Base-by-base conservation (phyloP, 2,329 filamentous ascomycete genomes). In the Aquanectria penicillioides region DNA sequence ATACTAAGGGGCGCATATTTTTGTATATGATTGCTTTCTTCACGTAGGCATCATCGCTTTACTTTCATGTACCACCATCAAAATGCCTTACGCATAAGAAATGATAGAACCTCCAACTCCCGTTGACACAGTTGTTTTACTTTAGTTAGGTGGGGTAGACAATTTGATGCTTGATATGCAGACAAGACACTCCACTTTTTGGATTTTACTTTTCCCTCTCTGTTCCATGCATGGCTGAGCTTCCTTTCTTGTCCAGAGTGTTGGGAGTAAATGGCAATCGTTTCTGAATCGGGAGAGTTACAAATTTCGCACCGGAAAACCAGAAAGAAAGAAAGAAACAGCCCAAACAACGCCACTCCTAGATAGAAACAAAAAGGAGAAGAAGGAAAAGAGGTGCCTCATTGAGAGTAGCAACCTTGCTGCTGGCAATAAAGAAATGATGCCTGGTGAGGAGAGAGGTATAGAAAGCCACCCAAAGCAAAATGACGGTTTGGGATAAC, bases 131-230 rank as follows among this genome's bases (percentile, higher is more conserved):
- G 22, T 10, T 5, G 10, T 17, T 46, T 47, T 29, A 25, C n/a
- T n/a, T 46, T 46, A 11, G 25, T 29, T 25, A 36, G 26, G 31
- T 51, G 25, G 25, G 12, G 6, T 33, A 28, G 41, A 15, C 50
- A 54, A 47, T 47, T 17, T 52, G 38, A 41, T 25, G 37, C 33
- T 54, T 23, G 33, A 47, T 46, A 34, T 46, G 41, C 25, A 47
- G 40, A 38, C 23, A 11, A 37, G 43, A 23, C 20, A 12, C 40
- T 44, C 26, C 54, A 22, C 40, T 31, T 44, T n/a, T n/a, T 23
- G 5, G 20, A 23, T 31, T 37, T 47, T 15, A 15, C 40, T 38
- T 36, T 10, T 49, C 26, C 29, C 13, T 15, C 15, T 43, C 18
- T 33, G 11, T 26, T 37, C 46, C 26, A 11, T 20, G n/a, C 28